Percentiles rank a stretch among this genome's conserved stretches.
These are phyloP conservation scores for Phytopythium kandeliae DNA, from an alignment of 352 stramenopile genomes.

Conservation along the genomic window DNA sequence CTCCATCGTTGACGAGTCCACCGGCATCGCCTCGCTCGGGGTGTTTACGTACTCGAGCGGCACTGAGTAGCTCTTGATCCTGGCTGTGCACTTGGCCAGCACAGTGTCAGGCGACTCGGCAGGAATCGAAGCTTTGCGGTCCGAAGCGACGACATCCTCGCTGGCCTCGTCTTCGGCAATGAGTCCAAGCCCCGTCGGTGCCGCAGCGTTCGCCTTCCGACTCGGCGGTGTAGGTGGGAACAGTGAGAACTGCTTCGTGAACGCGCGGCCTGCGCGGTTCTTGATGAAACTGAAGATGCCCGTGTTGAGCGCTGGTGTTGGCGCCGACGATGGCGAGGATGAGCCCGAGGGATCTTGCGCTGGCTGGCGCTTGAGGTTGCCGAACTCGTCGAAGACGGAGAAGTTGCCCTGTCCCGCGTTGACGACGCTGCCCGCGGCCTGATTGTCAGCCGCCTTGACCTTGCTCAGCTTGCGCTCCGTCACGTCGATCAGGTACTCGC, in stretches of 20 bases:
- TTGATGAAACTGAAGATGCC: conserved; percentile 77
- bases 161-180: conserved; percentile 45
- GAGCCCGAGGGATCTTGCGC: conserved; percentile 7
- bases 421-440: conserved; percentile 30
- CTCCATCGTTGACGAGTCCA: conserved; percentile 35
- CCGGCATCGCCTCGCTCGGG: conserved; percentile 49
- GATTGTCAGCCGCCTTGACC: conserved; percentile 28
- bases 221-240: conserved; percentile 26
- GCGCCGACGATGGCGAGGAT: conserved; percentile 7
- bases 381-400: conserved; percentile 75
- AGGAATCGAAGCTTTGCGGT: conserved; percentile 9
- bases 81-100: conserved; percentile 35
- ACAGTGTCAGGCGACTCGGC: conserved; percentile 36
- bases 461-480: conserved; percentile 60
- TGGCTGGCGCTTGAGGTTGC: conserved; percentile 61
- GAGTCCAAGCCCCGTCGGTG: conserved; percentile 16
- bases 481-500: conserved; percentile 62
- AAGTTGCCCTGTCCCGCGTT: conserved; percentile 55
- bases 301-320: conserved; percentile 39
- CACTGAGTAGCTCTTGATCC: conserved; percentile 48
- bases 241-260: conserved; percentile 62
- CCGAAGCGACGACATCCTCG: conserved; percentile 11
- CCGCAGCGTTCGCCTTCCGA: conserved; percentile 6
- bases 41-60: conserved; percentile 48
- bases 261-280: conserved; percentile 51